These are phyloP conservation scores for Leishmania aethiopica DNA, from an alignment of 208 protist species.

Conservation along the genomic window DNA sequence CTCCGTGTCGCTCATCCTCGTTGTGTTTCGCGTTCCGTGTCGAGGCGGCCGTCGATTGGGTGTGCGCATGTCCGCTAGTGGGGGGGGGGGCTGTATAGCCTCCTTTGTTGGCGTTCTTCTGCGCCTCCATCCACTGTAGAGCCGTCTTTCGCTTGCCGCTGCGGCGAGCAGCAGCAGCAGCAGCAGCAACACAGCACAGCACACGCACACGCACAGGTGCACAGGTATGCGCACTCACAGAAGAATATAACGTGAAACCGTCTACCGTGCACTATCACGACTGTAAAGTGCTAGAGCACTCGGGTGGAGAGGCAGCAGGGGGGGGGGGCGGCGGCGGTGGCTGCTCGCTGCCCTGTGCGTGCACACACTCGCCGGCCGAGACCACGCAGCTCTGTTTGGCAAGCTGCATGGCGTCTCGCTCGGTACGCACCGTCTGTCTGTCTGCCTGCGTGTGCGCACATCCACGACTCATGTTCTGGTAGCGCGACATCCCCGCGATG, in stretches of 20 bases:
- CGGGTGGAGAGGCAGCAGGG: background rate
- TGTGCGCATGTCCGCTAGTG: background rate
- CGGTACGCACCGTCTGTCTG: background rate
- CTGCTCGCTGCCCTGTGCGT: background rate
- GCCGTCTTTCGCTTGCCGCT: background rate
- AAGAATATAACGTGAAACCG: too few relatives aligned
- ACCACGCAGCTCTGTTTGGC: background rate
- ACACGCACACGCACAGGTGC: too few relatives aligned
- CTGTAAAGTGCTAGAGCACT: background rate
- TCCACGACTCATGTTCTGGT: background rate
- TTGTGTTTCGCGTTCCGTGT: background rate
- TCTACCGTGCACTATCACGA: background rate
- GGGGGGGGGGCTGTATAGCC: background rate
- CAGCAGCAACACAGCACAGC: too few relatives aligned
- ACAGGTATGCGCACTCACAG: too few relatives aligned
- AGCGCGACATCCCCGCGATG: background rate
- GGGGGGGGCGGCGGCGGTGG: background rate
- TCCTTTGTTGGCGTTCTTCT: background rate
- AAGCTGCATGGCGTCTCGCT: background rate
- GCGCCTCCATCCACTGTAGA: background rate
- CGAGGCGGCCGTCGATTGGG: background rate
- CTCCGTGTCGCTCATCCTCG: background rate
- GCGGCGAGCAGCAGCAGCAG: background rate
- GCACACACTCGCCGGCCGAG: background rate
- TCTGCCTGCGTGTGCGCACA: background rate